Base-by-base conservation (phyloP, 192 early-diverging fungal genomes). In the Lunasporangiospora selenospora region DNA sequence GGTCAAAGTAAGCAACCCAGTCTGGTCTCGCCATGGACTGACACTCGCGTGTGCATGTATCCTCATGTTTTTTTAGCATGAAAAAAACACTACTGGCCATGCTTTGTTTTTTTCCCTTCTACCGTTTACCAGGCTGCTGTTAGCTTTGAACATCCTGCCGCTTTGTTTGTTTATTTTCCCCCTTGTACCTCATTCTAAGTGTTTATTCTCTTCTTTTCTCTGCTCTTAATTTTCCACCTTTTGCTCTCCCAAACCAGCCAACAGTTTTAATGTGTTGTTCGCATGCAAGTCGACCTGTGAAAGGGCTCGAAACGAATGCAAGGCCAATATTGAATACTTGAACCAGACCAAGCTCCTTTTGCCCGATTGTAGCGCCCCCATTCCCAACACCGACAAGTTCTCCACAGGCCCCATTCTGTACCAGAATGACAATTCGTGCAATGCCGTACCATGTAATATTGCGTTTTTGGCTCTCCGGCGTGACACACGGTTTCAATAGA, bases 241-340 rank as follows among this genome's bases (percentile, higher is more conserved):
- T 30, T 18, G 16, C 32, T 32, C 13, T 42, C 4, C 24, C 31
- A 1, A 21, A 16, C 4, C 26, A 58, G 59, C 60, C 46, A 63
- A 63, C 36, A 62, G 54, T 37, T 73, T 43, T 27, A 58, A 63
- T 63, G 55, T 73, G n/a, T 37, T 73, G 1, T 73, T 73, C 7
- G 67, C 77, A 6, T 78, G 77, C 36, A 18, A 67, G 27, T 78
- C 77, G n/a, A 51, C 77, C 11, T 78, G 77, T 26, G 54, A 61
- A 50, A 37, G 54, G 11, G 77, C 58, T 1, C 27, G 29, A 12
- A 9, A 45, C 5, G 50, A 58, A 18, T 78, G 77, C 26, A 53
- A 19, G 27, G 53, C 55, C 16, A 56, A 61, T 24, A 42, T 78
- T 16, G 44, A 37, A 1, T 52, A 39, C n/a, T 21, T 62, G 12